Evolutionary conservation across 768 basidiomycete species (phyloP), one percentile per base, ranked within the genome.

Genomic region (Suillus paluster): DNA sequence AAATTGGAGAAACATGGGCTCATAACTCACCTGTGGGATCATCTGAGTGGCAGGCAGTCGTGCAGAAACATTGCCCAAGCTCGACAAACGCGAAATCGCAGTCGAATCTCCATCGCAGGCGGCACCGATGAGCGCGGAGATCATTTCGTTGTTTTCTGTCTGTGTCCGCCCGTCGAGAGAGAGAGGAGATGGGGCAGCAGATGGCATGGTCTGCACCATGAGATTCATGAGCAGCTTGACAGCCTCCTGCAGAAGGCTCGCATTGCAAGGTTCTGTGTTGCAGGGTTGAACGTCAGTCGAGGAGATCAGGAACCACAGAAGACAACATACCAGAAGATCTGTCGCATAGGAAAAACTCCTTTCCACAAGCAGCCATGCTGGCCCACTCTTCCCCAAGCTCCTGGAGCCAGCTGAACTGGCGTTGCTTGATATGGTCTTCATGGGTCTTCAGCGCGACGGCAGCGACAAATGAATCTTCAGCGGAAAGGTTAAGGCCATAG

Each of bases 401-500:
- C 33, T 39, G 57, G 19, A 42, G 21, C 25, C 36, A 42, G 15
- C 30, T 39, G 33, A 30, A 58, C 57, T 58, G 57, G 33, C 57
- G 30, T 23, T 42, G 34, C 27, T 42, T 30, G 42, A 58, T 58
- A 58, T 58, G 21, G 33, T 39, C 19, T n/a, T 58, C 57, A 9
- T 27, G 57, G 11, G 57, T 23, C n/a, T 21, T 17, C 17, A 41
- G 57, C n/a, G 10, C 39, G 34, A 42, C 57, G 11, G 57, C 21
- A 30, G 19, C 33, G 17, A 38, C 25, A 17, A 30, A 5, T 9
- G 34, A 11, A 36, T 36, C 34, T 11, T 36, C 34, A 36, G 49
- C 45, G 1, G 53, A 55, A 11, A 61, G 59, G 36, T 61, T 10
- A 25, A 61, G 50, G 36, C 50, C 59, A 44, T 61, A 61, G 52